Base-by-base conservation (phyloP, 2,329 filamentous ascomycete genomes). In the Penicillium digitatum region DNA sequence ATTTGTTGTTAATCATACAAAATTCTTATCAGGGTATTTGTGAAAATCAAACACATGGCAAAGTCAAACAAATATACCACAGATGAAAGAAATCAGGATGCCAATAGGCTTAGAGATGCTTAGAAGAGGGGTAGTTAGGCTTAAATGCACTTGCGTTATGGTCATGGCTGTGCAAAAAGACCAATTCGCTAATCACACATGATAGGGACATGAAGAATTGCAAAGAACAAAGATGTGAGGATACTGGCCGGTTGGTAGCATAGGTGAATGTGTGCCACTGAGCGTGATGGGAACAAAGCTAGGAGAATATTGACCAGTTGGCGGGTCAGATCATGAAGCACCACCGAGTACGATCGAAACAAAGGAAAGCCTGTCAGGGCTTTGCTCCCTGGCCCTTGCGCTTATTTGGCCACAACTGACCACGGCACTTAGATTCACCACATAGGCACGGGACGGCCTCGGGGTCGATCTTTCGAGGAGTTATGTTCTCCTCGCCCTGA, bases 381-480 rank as follows among this genome's bases (percentile, higher is more conserved):
- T 40, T 53, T 0, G 45, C 35, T 24, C 61, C 62, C 1, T 60
- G 66, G 6, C 68, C 66, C 54, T 75, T 75, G 14, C 72, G 65
- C 24, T 68, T 63, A 52, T 71, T 74, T 0, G 72, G 70, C 74
- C 77, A 79, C 4, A 79, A 61, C 22, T 76, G 73, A 1, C 74
- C 72, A 12, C 77, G 73, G 56, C 77, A 79, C 12, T 73, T 72
- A 5, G 49, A 42, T 47, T 74, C 75, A 0, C 76, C 76, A 48
- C 77, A 79, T 1, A 76, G 65, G 66, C 77, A 79, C 37, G 65
- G 68, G 9, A 76, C 69, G 0, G 75, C 71, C 22, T 66, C 67
- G 0, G 76, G 72, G 8, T 76, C 73, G 7, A 67, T 48, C 3
- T 64, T 66, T 37, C 53, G 24, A 11, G 51, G 44, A 2, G 35